These are phyloP conservation scores for Melastoma candidum DNA, from an alignment of 441 rosid genomes.

Conservation along the genomic window DNA sequence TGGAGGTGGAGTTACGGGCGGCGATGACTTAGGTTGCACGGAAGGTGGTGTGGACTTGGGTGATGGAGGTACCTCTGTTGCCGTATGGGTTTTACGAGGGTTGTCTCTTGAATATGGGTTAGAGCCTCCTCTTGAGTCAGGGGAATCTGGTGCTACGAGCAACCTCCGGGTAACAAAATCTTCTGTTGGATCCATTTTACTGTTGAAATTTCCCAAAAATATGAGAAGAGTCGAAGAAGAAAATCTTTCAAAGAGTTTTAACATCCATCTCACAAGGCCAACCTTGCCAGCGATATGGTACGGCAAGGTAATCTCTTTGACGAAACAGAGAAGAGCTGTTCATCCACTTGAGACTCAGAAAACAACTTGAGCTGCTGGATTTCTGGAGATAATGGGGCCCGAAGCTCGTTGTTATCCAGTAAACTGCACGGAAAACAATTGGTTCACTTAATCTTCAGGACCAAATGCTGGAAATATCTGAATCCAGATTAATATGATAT, in stretches of 20 bases:
- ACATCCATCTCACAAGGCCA: too few species aligned
- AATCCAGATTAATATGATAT: background rate
- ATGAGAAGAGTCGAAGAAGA: too few species aligned
- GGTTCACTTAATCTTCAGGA: conserved; percentile 8
- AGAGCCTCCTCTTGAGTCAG: too few species aligned
- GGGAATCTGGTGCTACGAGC: background rate
- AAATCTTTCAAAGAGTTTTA: too few species aligned
- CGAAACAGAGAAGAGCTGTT: conserved; percentile 11
- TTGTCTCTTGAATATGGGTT: too few species aligned
- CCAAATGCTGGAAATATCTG: background rate
- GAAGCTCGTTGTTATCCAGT: conserved; percentile 44
- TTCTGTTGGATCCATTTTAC: conserved; percentile 2
- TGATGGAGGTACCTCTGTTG: background rate
- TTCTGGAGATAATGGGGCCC: conserved; percentile 31
- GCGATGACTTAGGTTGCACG: background rate
- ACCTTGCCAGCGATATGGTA: too few species aligned
- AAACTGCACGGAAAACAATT: conserved; percentile 27
- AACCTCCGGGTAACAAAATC: background rate
- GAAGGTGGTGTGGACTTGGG: conserved; percentile 10
- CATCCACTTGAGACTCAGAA: conserved; percentile 39
- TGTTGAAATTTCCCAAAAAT: background rate
- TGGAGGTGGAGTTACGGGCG: background rate
- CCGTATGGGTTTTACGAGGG: too few species aligned
- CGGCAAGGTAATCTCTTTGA: too few species aligned
- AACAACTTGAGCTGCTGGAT: conserved; percentile 25